These are phyloP conservation scores for Trypanosoma melophagium DNA, from an alignment of 208 protist genomes.

Conservation along the genomic window DNA sequence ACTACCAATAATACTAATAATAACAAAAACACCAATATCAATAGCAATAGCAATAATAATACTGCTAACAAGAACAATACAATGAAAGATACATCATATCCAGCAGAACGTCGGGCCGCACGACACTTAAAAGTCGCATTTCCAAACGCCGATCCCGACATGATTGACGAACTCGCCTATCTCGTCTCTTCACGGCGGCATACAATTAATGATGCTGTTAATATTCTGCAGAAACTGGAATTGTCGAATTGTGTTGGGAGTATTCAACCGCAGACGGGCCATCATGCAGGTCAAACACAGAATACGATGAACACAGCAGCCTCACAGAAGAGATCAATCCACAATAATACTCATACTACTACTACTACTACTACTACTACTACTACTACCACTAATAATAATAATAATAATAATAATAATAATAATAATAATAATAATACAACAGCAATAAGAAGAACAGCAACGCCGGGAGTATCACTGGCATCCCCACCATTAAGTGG, in stretches of 20 bases:
- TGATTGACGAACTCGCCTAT: conserved; percentile 47
- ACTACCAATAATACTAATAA: too few relatives aligned
- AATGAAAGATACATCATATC: conserved; percentile 24
- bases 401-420: not conserved
- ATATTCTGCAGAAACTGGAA: conserved; percentile 29
- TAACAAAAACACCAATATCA: too few relatives aligned
- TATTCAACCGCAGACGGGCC: too few relatives aligned
- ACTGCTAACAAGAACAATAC: not conserved
- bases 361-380: too few relatives aligned
- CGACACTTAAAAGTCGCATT: conserved; percentile 44
- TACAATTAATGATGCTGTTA: conserved; percentile 56
- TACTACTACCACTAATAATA: not conserved
- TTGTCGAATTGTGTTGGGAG: not conserved
- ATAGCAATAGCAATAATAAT: not conserved
- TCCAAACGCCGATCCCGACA: conserved; percentile 36
- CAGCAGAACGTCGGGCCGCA: conserved; percentile 28
- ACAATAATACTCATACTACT: too few relatives aligned
- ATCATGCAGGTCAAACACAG: too few relatives aligned
- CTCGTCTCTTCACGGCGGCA: conserved; percentile 51
- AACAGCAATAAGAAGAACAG: too few relatives aligned
- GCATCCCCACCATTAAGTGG: conserved; percentile 14
- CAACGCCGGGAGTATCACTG: not conserved
- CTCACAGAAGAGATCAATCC: too few relatives aligned
- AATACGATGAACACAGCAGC: too few relatives aligned
- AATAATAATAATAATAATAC: not conserved